Evolutionary conservation across 73 alveolate genomes (phyloP).

Genomic region (Paramecium octaurelia): DNA sequence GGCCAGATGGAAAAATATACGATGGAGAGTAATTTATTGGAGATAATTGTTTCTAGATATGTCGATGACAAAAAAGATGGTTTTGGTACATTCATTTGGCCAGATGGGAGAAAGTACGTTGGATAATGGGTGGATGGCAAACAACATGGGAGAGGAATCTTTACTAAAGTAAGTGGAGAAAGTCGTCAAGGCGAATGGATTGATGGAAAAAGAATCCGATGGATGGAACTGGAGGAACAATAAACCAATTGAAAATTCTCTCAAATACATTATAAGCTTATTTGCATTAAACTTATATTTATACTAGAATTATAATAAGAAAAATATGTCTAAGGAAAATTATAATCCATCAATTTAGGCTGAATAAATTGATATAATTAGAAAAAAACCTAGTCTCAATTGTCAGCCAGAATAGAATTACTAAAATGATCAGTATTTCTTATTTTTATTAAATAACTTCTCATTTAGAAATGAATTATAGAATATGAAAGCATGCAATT

Average conservation of each 20-base stretch:
- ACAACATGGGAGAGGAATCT: constrained; percentile 64
- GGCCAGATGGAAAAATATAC: constrained; percentile 72
- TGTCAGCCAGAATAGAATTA: neutral
- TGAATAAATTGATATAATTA: neutral
- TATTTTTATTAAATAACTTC: neutral
- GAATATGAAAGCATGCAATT: neutral
- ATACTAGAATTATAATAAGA: neutral
- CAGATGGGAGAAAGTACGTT: constrained; percentile 69
- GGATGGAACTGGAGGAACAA: constrained; percentile 37
- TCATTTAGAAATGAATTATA: neutral
- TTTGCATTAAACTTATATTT: neutral
- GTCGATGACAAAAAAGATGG: constrained; percentile 76
- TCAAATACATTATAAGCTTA: neutral
- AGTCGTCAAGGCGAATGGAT: constrained; percentile 65
- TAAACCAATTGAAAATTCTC: neutral
- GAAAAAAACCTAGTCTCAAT: neutral
- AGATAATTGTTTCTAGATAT: constrained; percentile 78
- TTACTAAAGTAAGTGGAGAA: constrained; percentile 58
- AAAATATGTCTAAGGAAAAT: neutral
- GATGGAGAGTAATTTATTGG: constrained; percentile 86
- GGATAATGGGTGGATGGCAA: constrained; percentile 68
- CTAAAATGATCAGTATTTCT: neutral
- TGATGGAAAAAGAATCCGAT: constrained; percentile 66
- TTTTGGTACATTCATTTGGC: constrained; percentile 75
- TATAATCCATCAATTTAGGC: neutral